Evolutionary conservation across 2,329 filamentous ascomycete genomes (phyloP), one percentile per base, ranked within the genome.

Genomic region (Paraphoma chrysanthemicola): DNA sequence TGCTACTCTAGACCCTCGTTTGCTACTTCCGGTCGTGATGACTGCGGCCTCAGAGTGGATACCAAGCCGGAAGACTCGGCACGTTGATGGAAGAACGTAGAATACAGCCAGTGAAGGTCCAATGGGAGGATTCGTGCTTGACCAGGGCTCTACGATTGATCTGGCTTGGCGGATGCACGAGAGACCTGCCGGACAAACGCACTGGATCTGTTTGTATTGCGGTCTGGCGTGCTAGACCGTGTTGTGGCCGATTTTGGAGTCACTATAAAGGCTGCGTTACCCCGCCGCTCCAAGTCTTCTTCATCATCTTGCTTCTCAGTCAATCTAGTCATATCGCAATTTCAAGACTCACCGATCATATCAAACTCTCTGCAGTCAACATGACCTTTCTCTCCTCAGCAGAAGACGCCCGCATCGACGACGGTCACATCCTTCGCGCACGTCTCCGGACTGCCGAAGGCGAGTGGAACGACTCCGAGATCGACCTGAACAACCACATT

Each of bases 401-500:
- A 45, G 54, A 78, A 44, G 60, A 81, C 59, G 80, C 85, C 67
- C 75, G 75, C 64, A 69, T 86, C 62, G 81, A 83, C 46, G 79
- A 85, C 62, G 78, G 77, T 61, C 78, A 81, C 71, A 80, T 82
- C 64, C 83, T 86, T 55, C 72, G 62, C 28, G 81, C 79, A 55
- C 60, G 69, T 45, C 80, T 83, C 46, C 67, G 56, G 14, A 77
- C 77, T 48, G 74, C 55, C 3, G 70, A 81, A 6, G 83, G 81
- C 42, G 78, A 83, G 0, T 71, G 68, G 50, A 64, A 78, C 28
- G 79, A 85, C 23, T 67, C 78, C 11, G 73, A 79, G 67, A 67
- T 85, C 50, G 76, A 86, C 67, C 79, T 86, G 56, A 80, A 86
- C 74, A 47, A 75, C 2, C 67, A 73, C 65, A 76, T 86, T 47